Conservation (phyloP, 345 rosid genomes). For the Rhizophora apiculata region DNA sequence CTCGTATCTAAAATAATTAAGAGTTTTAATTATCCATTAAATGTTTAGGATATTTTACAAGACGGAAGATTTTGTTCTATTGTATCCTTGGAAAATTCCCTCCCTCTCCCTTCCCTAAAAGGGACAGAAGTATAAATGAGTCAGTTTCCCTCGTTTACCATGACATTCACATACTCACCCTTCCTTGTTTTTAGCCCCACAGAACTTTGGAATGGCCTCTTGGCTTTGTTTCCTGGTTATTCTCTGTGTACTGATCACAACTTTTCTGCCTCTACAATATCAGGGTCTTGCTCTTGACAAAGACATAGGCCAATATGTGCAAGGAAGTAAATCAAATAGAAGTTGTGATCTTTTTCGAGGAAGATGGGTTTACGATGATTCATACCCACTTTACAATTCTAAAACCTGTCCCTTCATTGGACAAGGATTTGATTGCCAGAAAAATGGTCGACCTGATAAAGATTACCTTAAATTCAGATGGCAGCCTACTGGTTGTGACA, state of each 20-base stretch:
- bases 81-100: too few species aligned
- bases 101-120: too few species aligned
- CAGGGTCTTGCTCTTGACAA: neutral
- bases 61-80: too few species aligned
- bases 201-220: neutral
- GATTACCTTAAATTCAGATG: conserved; percentile 41
- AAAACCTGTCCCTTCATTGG: conserved; percentile 39
- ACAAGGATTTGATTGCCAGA: conserved; percentile 38
- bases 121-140: too few species aligned
- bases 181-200: neutral
- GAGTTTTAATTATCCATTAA: too few species aligned
- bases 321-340: neutral
- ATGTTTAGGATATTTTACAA: too few species aligned
- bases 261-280: neutral
- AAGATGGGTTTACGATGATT: conserved; percentile 39
- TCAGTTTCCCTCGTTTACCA: too few species aligned
- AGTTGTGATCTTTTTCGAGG: conserved; percentile 41
- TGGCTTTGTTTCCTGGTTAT: neutral
- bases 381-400: conserved; percentile 36
- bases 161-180: too few species aligned
- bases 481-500: conserved; percentile 43
- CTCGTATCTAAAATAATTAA: neutral
- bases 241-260: neutral
- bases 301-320: neutral
- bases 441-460: conserved; percentile 46